These are phyloP conservation scores for Cyberlindnera subsufficiens DNA, from an alignment of 805 yeast genomes.

Conservation along the genomic window DNA sequence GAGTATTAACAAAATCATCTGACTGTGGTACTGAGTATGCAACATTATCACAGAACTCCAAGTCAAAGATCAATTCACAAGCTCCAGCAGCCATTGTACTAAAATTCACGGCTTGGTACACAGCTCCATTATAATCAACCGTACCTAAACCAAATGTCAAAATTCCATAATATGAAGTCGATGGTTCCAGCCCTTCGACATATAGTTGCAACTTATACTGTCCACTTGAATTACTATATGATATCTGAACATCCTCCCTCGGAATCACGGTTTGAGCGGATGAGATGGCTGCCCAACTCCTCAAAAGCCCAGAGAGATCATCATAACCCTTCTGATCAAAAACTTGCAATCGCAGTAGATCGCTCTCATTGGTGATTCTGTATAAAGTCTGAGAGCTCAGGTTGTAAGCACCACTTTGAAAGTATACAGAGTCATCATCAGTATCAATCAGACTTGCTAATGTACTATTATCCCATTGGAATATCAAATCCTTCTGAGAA, in stretches of 20 bases:
- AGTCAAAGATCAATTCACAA: conserved; percentile 68
- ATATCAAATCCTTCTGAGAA: conserved; percentile 55
- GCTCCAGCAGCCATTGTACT: conserved; percentile 46
- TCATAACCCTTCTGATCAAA: conserved; percentile 7
- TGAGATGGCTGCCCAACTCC: conserved; percentile 12
- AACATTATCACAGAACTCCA: conserved; percentile 73
- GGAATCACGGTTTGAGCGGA: conserved; percentile 3
- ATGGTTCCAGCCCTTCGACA: conserved; percentile 51
- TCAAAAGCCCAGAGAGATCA: not conserved
- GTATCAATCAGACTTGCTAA: conserved; percentile 60
- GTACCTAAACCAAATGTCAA: conserved; percentile 45
- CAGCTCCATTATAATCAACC: conserved; percentile 51
- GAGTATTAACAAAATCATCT: conserved; percentile 25
- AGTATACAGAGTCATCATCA: conserved; percentile 60
- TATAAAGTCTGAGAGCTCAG: conserved; percentile 10
- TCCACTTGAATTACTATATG: conserved; percentile 18
- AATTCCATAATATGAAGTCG: conserved; percentile 60
- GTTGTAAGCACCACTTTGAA: conserved; percentile 53
- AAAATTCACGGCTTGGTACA: conserved; percentile 52
- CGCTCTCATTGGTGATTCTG: conserved; percentile 4
- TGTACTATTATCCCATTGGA: conserved; percentile 60
- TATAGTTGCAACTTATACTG: conserved; percentile 53
- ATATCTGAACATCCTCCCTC: not conserved
- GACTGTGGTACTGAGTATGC: conserved; percentile 82
- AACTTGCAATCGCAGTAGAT: conserved; percentile 2